Conservation (phyloP, 2,329 filamentous ascomycete species). For the Juglanconis oblonga region DNA sequence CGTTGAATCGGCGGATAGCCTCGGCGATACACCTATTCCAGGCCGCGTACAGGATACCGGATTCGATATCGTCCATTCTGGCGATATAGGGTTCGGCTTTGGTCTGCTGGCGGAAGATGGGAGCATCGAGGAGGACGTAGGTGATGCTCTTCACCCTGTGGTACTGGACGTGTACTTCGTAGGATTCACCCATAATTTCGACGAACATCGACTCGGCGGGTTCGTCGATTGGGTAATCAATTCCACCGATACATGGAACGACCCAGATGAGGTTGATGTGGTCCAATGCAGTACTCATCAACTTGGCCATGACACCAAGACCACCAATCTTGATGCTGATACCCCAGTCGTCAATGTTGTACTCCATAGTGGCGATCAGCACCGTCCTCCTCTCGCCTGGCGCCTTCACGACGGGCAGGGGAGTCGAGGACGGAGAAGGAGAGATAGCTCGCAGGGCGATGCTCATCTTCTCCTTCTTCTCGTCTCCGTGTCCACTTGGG, state of each 20-base stretch:
- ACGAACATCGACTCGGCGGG: conserved; percentile 60
- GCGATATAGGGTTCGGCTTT: conserved; percentile 61
- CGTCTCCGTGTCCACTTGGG: conserved; percentile 8
- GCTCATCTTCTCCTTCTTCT: conserved; percentile 27
- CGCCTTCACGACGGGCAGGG: conserved; percentile 18
- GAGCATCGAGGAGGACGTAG: conserved; percentile 51
- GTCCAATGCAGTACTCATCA: conserved; percentile 64
- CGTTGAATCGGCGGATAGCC: conserved; percentile 55
- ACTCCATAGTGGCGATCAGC: conserved; percentile 69
- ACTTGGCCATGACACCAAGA: conserved; percentile 67
- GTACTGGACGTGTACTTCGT: conserved; percentile 63
- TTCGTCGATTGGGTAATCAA: conserved; percentile 61
- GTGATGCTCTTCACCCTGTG: conserved; percentile 45
- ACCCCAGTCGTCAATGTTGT: conserved; percentile 67
- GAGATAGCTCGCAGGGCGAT: conserved; percentile 17
- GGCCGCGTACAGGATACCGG: conserved; percentile 65
- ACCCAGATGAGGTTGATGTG: conserved; percentile 66
- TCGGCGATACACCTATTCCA: conserved; percentile 70
- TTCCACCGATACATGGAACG: conserved; percentile 59
- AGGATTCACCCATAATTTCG: conserved; percentile 58
- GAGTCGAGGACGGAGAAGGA: conserved; percentile 12
- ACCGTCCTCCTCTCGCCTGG: conserved; percentile 42
- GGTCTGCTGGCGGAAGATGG: conserved; percentile 61
- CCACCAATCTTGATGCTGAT: conserved; percentile 72
- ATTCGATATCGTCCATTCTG: conserved; percentile 66